A percentile compares a stretch with the other conserved stretches of the same genome.
Conservation (phyloP, 352 stramenopile genomes). For the Pythium phragmitis region DNA sequence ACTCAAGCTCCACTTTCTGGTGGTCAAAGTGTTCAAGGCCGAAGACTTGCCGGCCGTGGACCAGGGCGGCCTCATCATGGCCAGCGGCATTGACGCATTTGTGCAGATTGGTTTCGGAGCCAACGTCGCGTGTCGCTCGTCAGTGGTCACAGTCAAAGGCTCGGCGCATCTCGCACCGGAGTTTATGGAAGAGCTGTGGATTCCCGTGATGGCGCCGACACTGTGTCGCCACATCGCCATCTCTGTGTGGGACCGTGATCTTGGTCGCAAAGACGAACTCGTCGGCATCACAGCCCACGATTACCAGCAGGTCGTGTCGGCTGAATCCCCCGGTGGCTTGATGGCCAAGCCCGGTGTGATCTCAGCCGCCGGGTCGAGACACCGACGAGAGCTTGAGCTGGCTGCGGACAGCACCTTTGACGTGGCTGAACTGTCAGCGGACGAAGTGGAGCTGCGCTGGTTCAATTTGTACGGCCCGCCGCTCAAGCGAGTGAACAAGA, state of each 20-base stretch:
- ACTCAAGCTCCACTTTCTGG: slow-evolving; percentile 72
- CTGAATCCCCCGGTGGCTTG: slow-evolving; percentile 31
- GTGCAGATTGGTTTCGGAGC: slow-evolving; percentile 70
- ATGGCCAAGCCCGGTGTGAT: slow-evolving; percentile 2
- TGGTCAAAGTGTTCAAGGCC: slow-evolving; percentile 73
- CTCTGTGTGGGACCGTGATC: slow-evolving; percentile 81
- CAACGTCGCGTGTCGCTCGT: slow-evolving; percentile 43
- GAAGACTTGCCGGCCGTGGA: slow-evolving; percentile 87
- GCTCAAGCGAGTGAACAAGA: slow-evolving; percentile 49
- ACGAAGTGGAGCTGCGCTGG: slow-evolving; percentile 53
- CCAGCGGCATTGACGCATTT: slow-evolving; percentile 81
- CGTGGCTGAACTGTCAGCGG: not conserved
- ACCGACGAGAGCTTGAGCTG: slow-evolving; percentile 2
- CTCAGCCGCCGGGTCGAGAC: slow-evolving; percentile 6
- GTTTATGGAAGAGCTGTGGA: slow-evolving; percentile 85
- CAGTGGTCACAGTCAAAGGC: slow-evolving; percentile 65
- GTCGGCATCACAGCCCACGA: slow-evolving; percentile 70
- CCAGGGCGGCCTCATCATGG: slow-evolving; percentile 36
- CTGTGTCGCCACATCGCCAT: slow-evolving; percentile 71
- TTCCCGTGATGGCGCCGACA: slow-evolving; percentile 77
- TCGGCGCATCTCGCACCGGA: slow-evolving; percentile 42
- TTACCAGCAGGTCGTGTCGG: slow-evolving; percentile 56
- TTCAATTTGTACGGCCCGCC: slow-evolving; percentile 88
- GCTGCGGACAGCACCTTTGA: not conserved
- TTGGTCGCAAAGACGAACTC: slow-evolving; percentile 63